A percentile compares a stretch with the other conserved stretches of the same genome.
Evolutionary conservation across 1,284 basidiomycete species (phyloP).

Genomic region (Schizophyllum commune): DNA sequence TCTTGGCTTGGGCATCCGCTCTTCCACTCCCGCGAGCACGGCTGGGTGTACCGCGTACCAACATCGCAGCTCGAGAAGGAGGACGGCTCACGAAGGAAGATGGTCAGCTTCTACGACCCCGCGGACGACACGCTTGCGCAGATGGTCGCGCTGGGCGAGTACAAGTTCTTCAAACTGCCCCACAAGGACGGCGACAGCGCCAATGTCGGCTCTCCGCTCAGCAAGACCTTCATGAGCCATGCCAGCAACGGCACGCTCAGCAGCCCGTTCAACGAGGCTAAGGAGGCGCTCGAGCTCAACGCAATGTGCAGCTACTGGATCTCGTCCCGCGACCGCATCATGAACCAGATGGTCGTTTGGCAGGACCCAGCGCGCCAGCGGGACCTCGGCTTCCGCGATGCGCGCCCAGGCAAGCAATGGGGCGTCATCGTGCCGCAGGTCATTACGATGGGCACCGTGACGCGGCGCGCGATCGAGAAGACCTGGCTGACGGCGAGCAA

Average conservation of each 20-base stretch:
- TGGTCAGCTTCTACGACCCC: constrained; percentile 46
- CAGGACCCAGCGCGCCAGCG: constrained; percentile 36
- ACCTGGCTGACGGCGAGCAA: constrained; percentile 99
- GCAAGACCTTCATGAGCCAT: constrained; percentile 85
- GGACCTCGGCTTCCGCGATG: constrained; percentile 37
- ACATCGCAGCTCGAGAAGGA: constrained; percentile 9
- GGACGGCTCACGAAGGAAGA: constrained; percentile 10
- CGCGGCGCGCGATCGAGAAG: constrained; percentile 93
- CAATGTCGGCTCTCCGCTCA: constrained; percentile 90
- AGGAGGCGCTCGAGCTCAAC: constrained; percentile 86
- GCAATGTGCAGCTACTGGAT: constrained; percentile 98
- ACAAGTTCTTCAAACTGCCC: constrained; percentile 84
- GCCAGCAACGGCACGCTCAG: constrained; percentile 82
- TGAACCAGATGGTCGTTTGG: constrained; percentile 94
- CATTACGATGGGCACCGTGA: constrained; percentile 98
- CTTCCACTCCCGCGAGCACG: constrained; percentile 81
- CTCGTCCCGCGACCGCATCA: constrained; percentile 84
- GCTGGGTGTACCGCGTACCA: constrained; percentile 86
- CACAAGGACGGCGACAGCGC: constrained; percentile 93
- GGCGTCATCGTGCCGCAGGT: constrained; percentile 96
- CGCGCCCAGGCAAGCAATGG: constrained; percentile 42
- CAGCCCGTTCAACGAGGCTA: constrained; percentile 72
- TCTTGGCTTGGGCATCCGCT: constrained; percentile 88
- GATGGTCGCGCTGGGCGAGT: constrained; percentile 34
- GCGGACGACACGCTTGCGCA: constrained; percentile 52